These are phyloP conservation scores for Fusarium denticulatum DNA, from an alignment of 2,329 filamentous ascomycete species.

Conservation along the genomic window DNA sequence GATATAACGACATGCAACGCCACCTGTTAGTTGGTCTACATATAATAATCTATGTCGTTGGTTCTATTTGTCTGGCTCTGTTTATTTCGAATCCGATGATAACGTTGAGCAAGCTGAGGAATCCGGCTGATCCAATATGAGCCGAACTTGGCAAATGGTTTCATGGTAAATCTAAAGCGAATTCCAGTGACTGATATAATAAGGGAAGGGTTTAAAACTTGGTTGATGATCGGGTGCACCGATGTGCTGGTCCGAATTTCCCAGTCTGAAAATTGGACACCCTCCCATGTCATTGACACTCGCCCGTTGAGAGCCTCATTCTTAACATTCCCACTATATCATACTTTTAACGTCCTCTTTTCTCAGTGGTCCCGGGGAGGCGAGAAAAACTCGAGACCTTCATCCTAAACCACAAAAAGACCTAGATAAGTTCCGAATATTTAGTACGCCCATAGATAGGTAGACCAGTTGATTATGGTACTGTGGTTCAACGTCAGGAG, in stretches of 20 bases:
- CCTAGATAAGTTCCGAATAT: neutral
- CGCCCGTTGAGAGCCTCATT: neutral
- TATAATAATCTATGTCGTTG: neutral
- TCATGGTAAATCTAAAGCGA: conserved; percentile 4
- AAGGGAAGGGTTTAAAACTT: neutral
- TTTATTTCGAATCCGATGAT: neutral
- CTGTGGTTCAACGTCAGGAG: neutral
- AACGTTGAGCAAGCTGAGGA: neutral
- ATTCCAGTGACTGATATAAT: neutral
- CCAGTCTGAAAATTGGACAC: neutral
- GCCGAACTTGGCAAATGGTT: neutral
- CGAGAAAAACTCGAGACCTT: neutral
- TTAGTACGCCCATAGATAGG: neutral
- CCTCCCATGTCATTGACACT: neutral
- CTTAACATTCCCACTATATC: neutral
- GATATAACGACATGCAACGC: neutral
- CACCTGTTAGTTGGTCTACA: conserved; percentile 7
- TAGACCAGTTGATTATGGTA: neutral
- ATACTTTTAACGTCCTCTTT: neutral
- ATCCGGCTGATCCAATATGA: conserved; percentile 6
- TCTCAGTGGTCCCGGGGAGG: neutral
- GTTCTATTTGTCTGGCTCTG: conserved; percentile 6
- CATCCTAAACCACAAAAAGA: neutral
- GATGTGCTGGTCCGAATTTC: conserved; percentile 17
- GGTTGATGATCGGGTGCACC: conserved; percentile 9